Conservation (phyloP, 2,329 filamentous ascomycete species). For the Acrocalymma vagum region DNA sequence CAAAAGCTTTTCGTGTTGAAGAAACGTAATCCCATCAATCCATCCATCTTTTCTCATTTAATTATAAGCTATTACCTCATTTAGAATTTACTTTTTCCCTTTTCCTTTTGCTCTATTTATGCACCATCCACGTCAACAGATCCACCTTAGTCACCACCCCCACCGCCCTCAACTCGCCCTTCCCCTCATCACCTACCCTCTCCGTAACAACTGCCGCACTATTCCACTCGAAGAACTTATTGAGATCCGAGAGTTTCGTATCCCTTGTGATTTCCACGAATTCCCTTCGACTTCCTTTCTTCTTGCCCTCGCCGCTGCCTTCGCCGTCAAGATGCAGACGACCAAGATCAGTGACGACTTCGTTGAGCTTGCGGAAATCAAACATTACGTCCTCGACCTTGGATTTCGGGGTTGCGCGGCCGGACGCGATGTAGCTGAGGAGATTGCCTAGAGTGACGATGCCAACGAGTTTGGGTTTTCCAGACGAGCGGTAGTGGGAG, state of each 20-base stretch:
- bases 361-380: conserved; percentile 85
- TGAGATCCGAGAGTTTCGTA: conserved; percentile 82
- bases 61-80: no score
- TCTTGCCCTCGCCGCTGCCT: conserved; percentile 26
- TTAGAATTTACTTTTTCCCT: no score
- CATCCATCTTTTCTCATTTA: no score
- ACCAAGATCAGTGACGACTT: conserved; percentile 81
- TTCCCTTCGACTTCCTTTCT: conserved; percentile 60
- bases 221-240: conserved; percentile 98
- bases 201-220: conserved; percentile 95
- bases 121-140: conserved; percentile 91
- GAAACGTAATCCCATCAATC: no score
- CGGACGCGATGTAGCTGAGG: conserved; percentile 86
- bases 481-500: conserved; percentile 64
- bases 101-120: no score
- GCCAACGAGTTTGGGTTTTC: conserved; percentile 79
- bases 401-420: conserved; percentile 76
- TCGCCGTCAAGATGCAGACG: conserved; percentile 45
- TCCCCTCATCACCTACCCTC: conserved; percentile 66
- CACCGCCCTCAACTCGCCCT: conserved; percentile 76
- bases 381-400: conserved; percentile 94
- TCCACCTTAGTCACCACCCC: conserved; percentile 98
- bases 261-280: conserved; percentile 96
- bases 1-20: no score
- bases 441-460: conserved; percentile 95